Percentiles rank a stretch among this genome's conserved stretches.
These are phyloP conservation scores for Paramyrothecium sp. DNA, from an alignment of 2,329 filamentous ascomycete genomes.

Conservation along the genomic window DNA sequence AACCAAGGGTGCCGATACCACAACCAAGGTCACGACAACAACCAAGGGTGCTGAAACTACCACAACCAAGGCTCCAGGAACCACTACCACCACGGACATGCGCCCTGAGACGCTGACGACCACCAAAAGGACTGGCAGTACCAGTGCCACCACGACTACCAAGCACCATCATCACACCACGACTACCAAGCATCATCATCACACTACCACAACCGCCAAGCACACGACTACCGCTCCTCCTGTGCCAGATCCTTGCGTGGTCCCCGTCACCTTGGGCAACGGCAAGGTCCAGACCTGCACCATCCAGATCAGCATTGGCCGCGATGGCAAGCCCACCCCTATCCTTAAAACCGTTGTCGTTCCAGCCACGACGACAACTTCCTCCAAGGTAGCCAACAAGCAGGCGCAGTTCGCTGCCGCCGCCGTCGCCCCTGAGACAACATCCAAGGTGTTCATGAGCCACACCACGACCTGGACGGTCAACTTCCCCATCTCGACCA, in stretches of 20 bases:
- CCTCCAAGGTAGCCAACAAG: not conserved
- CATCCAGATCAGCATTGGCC: conserved; percentile 24
- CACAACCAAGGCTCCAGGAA: not conserved
- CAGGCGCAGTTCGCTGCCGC: not conserved
- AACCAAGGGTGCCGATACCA: no score
- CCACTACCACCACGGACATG: not conserved
- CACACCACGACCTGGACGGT: conserved; percentile 38
- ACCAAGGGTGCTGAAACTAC: not conserved
- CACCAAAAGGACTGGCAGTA: not conserved
- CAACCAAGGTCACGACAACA: not conserved
- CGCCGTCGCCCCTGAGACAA: not conserved
- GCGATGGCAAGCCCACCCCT: conserved; percentile 19
- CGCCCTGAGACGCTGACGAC: not conserved
- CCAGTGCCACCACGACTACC: not conserved
- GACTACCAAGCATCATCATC: not conserved
- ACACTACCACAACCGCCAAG: not conserved
- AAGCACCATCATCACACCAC: not conserved
- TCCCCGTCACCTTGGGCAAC: not conserved
- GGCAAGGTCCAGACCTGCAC: conserved; percentile 24
- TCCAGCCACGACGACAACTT: not conserved
- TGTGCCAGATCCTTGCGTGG: not conserved
- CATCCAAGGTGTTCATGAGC: conserved; percentile 12
- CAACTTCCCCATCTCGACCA: conserved; percentile 35
- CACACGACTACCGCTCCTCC: not conserved
- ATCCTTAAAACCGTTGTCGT: not conserved